Base-by-base conservation (phyloP, 768 basidiomycete genomes). In the Trametes maxima region DNA sequence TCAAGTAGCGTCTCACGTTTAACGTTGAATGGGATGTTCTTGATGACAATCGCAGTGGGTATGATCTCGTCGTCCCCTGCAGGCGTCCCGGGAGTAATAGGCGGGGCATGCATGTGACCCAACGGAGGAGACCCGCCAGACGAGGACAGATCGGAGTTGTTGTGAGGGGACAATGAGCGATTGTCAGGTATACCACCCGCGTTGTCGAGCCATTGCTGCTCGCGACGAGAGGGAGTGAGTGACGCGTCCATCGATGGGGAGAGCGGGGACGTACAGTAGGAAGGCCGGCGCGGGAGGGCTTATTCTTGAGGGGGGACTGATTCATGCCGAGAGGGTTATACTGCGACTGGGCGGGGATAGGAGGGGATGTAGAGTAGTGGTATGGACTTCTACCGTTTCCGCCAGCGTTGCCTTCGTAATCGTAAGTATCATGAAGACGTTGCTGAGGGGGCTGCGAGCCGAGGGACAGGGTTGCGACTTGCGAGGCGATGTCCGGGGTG, bases 11-110 rank as follows among this genome's bases (percentile, higher is more conserved):
- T 93, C 79, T 98, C 96, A 72, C 93, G 89, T 78, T 95, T 93
- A 67, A 98, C 94, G 70, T 95, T 95, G 82, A 99, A 99, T 67
- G 96, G 96, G 79, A 99, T 99, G 81, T 98, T 98, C 86, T 99
- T 99, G 76, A 99, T 98, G 73, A 99, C 97, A 71, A 99, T 98
- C 56, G 97, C 97, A 11, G 95, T 98, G 57, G 96, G 96, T 77
- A 98, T 98, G 74, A 97, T 83, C 74, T 97, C 95, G 76, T 97
- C 94, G 68, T 94, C 92, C 44, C 73, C 69, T 60, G 77, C 82
- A 49, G 86, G 82, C 13, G 85, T 81, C 35, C 78, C 75, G 22
- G 85, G 78, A 42, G 76, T 77, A 19, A 82, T 73, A 60, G 82
- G 73, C 59, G 80, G 73, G 43, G 83, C 68, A 50, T 71, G 68